phyloP scores from a whole-genome alignment of 306 rosid genomes.

The Chamaecrista fasciculata region DNA sequence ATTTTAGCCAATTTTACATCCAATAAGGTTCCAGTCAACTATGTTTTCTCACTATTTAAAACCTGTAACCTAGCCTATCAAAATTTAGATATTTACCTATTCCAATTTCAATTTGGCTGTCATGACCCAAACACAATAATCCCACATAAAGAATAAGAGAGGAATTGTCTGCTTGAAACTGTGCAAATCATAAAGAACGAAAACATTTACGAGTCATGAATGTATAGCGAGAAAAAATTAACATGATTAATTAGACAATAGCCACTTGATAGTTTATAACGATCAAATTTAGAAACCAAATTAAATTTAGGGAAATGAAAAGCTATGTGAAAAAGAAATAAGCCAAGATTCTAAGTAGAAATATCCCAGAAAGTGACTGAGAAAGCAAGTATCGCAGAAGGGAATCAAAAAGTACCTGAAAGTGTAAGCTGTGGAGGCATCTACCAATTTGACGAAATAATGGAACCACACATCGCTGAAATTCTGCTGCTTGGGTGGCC shows the following conservation, averaged over 20 bases:
- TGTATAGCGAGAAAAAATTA: background rate
- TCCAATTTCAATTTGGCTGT: background rate
- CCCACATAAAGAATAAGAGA: background rate
- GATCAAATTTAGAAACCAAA: background rate
- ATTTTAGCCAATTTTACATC: background rate
- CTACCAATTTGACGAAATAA: constrained; percentile 52
- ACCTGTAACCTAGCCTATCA: background rate
- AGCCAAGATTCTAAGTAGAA: no score
- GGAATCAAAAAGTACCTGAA: constrained; percentile 41
- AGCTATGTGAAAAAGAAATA: background rate
- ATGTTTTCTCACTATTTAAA: background rate
- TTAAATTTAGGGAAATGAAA: background rate
- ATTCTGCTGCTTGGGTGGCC: constrained; percentile 31
- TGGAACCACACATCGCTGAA: constrained; percentile 53
- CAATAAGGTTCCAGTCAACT: background rate
- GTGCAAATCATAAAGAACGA: background rate
- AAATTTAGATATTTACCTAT: background rate
- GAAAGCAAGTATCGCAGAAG: no score
- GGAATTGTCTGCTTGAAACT: background rate
- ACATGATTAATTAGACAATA: background rate
- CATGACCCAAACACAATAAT: background rate
- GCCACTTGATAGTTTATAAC: background rate
- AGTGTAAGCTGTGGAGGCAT: constrained; percentile 60
- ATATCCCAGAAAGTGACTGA: no score
- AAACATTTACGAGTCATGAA: background rate